Conservation (phyloP, 495 filamentous ascomycete genomes). For the Neurospora sp. region DNA sequence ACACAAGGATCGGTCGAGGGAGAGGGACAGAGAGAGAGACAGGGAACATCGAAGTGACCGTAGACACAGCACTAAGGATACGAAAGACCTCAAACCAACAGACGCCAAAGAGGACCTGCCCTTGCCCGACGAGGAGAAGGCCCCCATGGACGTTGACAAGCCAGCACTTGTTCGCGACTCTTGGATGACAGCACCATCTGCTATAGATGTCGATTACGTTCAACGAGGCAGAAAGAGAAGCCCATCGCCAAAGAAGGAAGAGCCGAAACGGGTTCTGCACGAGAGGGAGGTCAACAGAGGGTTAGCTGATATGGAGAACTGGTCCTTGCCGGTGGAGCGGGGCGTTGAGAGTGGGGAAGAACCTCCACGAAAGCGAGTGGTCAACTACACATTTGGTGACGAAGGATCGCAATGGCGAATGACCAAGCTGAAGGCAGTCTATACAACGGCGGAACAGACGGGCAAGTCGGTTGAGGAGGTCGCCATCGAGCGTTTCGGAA, state of each 20-base stretch:
- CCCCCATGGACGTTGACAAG: conserved; percentile 12
- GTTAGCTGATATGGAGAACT: conserved; percentile 43
- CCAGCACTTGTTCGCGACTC: conserved; percentile 49
- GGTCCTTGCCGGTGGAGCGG: conserved; percentile 14
- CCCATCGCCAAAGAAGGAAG: conserved; percentile 45
- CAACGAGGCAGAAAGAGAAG: conserved; percentile 48
- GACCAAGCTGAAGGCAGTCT: conserved; percentile 83
- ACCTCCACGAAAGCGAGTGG: conserved; percentile 48
- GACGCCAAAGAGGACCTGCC: conserved; percentile 40
- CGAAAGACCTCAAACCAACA: conserved; percentile 27
- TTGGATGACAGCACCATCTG: conserved; percentile 89
- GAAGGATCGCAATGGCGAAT: conserved; percentile 86
- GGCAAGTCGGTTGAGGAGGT: conserved; percentile 65
- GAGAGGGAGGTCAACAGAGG: conserved; percentile 67
- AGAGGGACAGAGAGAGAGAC: conserved; percentile 10
- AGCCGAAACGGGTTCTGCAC: conserved; percentile 69
- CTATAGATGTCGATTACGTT: conserved; percentile 74
- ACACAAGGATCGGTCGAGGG: conserved; percentile 9
- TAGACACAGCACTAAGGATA: conserved; percentile 12
- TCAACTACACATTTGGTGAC: conserved; percentile 85
- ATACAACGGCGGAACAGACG: conserved; percentile 65
- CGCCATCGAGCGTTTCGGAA: conserved; percentile 72
- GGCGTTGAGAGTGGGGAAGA: conserved; percentile 21
- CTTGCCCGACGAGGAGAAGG: conserved; percentile 34
- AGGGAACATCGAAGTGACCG: conserved; percentile 9